Percentiles rank a stretch among this genome's conserved stretches.
These are phyloP conservation scores for Solanum aculeatissimum DNA, from an alignment of 305 asterid genomes.

Conservation along the genomic window DNA sequence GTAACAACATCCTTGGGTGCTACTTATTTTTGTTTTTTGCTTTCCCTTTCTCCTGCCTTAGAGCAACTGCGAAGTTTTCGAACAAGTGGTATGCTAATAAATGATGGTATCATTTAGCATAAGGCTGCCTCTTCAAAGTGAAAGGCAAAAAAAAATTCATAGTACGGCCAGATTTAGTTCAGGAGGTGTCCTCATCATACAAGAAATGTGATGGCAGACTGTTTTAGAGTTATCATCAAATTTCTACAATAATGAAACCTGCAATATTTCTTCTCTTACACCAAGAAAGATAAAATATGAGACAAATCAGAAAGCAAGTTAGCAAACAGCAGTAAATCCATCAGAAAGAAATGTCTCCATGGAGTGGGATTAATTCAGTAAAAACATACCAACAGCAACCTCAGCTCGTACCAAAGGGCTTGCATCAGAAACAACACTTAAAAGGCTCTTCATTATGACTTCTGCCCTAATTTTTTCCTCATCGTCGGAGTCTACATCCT, in stretches of 20 bases:
- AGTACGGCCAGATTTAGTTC: background rate
- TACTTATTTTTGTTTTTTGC: background rate
- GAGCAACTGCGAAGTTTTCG: background rate
- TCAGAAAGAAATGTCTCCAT: background rate
- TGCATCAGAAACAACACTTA: conserved; percentile 84
- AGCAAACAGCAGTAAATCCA: background rate
- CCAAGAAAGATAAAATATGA: background rate
- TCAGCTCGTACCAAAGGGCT: conserved; percentile 95
- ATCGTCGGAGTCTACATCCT: conserved; percentile 64
- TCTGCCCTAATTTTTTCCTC: conserved; percentile 80
- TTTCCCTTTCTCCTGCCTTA: background rate
- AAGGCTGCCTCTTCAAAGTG: background rate
- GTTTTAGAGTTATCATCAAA: background rate
- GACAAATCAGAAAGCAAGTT: background rate
- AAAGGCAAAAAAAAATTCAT: background rate
- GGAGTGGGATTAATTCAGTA: background rate
- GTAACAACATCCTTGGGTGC: background rate
- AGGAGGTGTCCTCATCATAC: background rate
- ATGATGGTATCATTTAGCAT: background rate
- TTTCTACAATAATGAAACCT: background rate
- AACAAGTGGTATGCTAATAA: background rate
- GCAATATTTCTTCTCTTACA: background rate
- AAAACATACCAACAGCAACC: conserved; percentile 82
- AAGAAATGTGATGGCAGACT: background rate
- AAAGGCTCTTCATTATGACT: conserved; percentile 58